A percentile compares a stretch with the other conserved stretches of the same genome.
phyloP scores from a whole-genome alignment of 2,329 filamentous ascomycete species.

The Arthrobotrys conoides region DNA sequence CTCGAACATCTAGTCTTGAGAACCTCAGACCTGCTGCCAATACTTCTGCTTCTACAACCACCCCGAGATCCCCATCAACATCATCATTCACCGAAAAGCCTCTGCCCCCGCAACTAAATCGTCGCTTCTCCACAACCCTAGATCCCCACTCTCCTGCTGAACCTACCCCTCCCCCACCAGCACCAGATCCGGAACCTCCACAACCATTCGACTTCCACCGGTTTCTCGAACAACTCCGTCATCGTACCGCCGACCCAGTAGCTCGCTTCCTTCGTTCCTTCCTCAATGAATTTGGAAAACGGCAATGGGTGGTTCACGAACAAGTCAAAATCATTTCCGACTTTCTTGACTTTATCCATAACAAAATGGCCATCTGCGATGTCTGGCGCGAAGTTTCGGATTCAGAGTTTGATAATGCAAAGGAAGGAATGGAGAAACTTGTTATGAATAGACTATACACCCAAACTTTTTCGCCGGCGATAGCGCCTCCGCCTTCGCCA shows the following conservation, averaged over 20 bases:
- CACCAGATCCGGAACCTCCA: slow-evolving; percentile 67
- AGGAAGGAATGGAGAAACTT: slow-evolving; percentile 98
- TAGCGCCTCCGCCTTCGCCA: slow-evolving; percentile 81
- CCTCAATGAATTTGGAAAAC: slow-evolving; percentile 92
- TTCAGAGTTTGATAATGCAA: slow-evolving; percentile 96
- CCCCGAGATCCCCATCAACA: slow-evolving; percentile 10
- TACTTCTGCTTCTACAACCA: slow-evolving; percentile 5
- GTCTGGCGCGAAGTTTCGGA: slow-evolving; percentile 97
- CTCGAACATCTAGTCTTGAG: slow-evolving; percentile 56
- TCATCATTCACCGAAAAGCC: slow-evolving; percentile 13
- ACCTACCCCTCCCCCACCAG: slow-evolving; percentile 70
- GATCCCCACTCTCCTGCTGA: slow-evolving; percentile 50
- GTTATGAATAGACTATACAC: slow-evolving; percentile 98
- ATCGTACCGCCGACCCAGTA: slow-evolving; percentile 97
- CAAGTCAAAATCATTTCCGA: slow-evolving; percentile 99
- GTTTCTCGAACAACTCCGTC: slow-evolving; percentile 93
- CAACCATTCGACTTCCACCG: slow-evolving; percentile 97
- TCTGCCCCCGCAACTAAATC: slow-evolving; percentile 43
- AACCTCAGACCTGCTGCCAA: slow-evolving; percentile 53
- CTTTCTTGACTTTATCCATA: slow-evolving; percentile 94
- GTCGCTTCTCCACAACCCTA: slow-evolving; percentile 54
- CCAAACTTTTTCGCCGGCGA: slow-evolving; percentile 96
- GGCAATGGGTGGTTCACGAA: slow-evolving; percentile 99
- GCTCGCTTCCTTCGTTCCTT: slow-evolving; percentile 96
- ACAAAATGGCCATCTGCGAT: slow-evolving; percentile 98